These are phyloP conservation scores for Trichoderma sp. DNA, from an alignment of 2,329 filamentous ascomycete species.

Conservation along the genomic window DNA sequence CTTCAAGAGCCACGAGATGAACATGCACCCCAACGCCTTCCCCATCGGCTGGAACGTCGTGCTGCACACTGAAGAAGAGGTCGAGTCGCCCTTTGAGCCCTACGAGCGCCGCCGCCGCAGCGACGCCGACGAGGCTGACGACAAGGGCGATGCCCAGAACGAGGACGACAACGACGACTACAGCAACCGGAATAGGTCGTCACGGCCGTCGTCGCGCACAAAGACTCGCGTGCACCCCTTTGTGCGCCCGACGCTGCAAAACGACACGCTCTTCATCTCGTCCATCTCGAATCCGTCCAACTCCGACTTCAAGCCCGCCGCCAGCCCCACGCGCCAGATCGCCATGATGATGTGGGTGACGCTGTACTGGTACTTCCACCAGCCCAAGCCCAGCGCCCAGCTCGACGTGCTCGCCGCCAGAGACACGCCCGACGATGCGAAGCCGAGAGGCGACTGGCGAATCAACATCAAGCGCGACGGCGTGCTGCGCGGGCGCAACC, in stretches of 20 bases:
- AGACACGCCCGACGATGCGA: constrained; percentile 68
- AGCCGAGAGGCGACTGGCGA: constrained; percentile 82
- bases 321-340: constrained; percentile 83
- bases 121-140: constrained; percentile 30
- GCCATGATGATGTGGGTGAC: constrained; percentile 97
- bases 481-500: constrained; percentile 80
- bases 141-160: background rate
- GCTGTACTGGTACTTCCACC: constrained; percentile 97
- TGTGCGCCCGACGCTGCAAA: constrained; percentile 71
- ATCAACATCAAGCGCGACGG: constrained; percentile 85
- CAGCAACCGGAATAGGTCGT: constrained; percentile 28
- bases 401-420: constrained; percentile 66
- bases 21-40: constrained; percentile 69
- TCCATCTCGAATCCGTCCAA: constrained; percentile 84
- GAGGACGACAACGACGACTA: constrained; percentile 39
- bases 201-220: background rate
- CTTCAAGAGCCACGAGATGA: constrained; percentile 82
- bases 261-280: constrained; percentile 87
- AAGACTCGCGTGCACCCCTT: constrained; percentile 51
- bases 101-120: constrained; percentile 28
- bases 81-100: constrained; percentile 25
- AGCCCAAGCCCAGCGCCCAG: constrained; percentile 69
- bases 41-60: constrained; percentile 91
- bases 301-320: constrained; percentile 76
- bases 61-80: constrained; percentile 67